Base-by-base conservation (phyloP, 305 asterid species). In the Fraxinus albicans region DNA sequence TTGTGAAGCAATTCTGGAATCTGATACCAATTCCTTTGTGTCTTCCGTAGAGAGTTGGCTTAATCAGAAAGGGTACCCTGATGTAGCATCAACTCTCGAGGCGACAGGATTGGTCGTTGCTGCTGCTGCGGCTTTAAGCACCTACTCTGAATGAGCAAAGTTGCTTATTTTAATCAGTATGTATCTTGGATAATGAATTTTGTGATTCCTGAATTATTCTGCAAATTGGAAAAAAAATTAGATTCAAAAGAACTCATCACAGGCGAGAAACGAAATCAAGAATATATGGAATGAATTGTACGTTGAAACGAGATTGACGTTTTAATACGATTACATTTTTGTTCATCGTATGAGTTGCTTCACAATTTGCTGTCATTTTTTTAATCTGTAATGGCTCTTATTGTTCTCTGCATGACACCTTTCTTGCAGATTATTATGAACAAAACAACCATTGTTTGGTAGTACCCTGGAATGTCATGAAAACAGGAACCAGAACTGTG, bases 21-120 rank as follows among this genome's bases (percentile, higher is more conserved):
- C 90, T 2, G 93, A 94, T 80, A 97, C 97, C 6, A 82, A 72
- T 81, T 76, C 87, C 75, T 96, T 94, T 38, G 82, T 89, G 42
- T 86, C 87, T 63, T 89, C 94, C 6, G 89, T 91, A 8, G 91
- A 89, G 89, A 91, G 90, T 75, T 96, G 99, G 98, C 78, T 96
- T 73, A 91, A 89, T 86, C 97, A 98, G 99, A 94, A 96, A 91
- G 93, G 92, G 58, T 91, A 87, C 86, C 97, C 99, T 4, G 99
- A 93, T 79, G 97, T 96, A 17, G 90, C 95, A 31, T 88, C 99
- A n/a, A 93, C 97, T 34, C 91, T 96, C 3, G 93, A 92, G 80
- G 93, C 97, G 15, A 93, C 98, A 3, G 98, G 97, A 86, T 91
- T 91, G 21, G 98, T 94, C 50, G 91, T 96, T 76, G 93, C 97